Evolutionary conservation across 768 basidiomycete species (phyloP), one percentile per base, ranked within the genome.

Genomic region (Rhodotorula toruloides): DNA sequence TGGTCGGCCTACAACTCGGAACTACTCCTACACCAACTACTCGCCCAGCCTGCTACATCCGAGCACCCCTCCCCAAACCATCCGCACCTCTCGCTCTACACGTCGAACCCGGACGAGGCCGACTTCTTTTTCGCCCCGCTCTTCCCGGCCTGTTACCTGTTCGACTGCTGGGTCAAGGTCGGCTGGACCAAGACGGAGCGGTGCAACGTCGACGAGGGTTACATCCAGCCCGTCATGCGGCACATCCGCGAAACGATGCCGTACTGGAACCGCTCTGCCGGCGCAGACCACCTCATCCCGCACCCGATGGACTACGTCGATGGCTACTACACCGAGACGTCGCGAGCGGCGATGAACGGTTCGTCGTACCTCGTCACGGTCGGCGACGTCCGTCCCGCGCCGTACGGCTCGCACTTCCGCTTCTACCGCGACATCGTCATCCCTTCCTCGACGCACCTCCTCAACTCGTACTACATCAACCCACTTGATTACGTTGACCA

Each of bases 1-100:
- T 67, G 65, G 65, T 67, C 65, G 44, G 60, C 65, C 12, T 67
- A 67, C 58, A 59, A 59, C 53, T 65, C 64, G 16, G 64, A 65
- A 34, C 65, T 67, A 34, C 56, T 61, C 34, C 48, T 67, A 2
- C 58, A 65, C 50, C 27, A 49, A 11, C 50, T 57, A 14, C 60
- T 67, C 42, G n/a, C 37, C 10, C 16, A 34, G 6, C 22, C 36
- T 11, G 16, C 44, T 16, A 0, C 47, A 16, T 16, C 29, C 6
- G n/a, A 9, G 1, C 32, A 27, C 34, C 14, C 17, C 8, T 29
- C 54, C 8, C 5, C 58, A 8, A 5, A 34, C 22, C 47, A 55
- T 19, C 63, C 43, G 22, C 52, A 54, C 37, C 12, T 16, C 22
- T 17, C 47, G 17, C 44, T 59, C n/a, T 47, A 55, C 34, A 67